Conservation (phyloP, 768 basidiomycete genomes). For the Russula virescens region DNA sequence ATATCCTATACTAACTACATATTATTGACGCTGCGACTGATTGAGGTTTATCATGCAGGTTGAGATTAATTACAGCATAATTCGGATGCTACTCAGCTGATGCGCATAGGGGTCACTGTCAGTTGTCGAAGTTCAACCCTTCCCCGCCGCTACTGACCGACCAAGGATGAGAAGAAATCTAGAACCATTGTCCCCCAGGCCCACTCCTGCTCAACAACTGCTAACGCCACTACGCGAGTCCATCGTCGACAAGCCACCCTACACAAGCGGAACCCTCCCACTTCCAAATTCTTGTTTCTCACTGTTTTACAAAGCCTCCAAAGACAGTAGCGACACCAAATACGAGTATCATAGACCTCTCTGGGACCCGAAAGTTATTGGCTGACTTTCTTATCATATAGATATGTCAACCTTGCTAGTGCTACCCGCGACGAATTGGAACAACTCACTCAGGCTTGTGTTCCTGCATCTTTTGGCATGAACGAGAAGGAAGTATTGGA, state of each 20-base stretch:
- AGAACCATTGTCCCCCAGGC: too few species aligned
- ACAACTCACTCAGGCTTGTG: slow-evolving; percentile 33
- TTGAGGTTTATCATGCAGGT: too few species aligned
- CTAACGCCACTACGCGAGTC: neutral
- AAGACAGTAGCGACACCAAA: slow-evolving; percentile 1
- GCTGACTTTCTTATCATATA: neutral
- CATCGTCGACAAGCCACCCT: neutral
- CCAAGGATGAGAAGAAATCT: too few species aligned
- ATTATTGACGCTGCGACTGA: too few species aligned
- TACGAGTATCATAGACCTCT: neutral
- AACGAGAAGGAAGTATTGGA: slow-evolving; percentile 37
- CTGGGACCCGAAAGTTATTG: too few species aligned
- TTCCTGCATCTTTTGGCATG: slow-evolving; percentile 39
- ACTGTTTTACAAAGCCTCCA: neutral
- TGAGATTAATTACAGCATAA: too few species aligned
- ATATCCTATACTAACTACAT: too few species aligned
- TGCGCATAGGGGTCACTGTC: too few species aligned
- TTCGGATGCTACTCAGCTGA: too few species aligned
- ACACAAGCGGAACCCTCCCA: neutral
- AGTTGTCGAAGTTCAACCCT: too few species aligned
- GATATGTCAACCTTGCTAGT: slow-evolving; percentile 11
- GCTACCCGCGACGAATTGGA: slow-evolving; percentile 22
- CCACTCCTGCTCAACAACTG: neutral
- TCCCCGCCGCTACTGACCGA: too few species aligned
- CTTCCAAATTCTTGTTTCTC: neutral